phyloP scores from a whole-genome alignment of 345 rosid genomes.

The Eutrema yunnanense region DNA sequence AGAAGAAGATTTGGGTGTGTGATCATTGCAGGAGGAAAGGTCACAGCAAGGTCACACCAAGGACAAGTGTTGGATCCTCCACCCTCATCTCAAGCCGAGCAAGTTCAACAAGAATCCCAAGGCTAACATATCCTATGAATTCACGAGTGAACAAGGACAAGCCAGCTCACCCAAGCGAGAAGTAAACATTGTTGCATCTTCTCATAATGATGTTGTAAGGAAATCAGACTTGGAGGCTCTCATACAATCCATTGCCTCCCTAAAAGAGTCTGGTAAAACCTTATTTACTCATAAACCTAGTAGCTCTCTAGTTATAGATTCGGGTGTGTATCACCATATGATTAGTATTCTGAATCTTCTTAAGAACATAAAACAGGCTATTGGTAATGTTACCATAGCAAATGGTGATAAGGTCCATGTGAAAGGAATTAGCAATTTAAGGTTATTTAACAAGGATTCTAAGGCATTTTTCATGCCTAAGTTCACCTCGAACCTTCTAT shows the following conservation, averaged over 20 bases:
- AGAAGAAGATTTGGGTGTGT: too few relatives aligned
- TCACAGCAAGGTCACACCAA: too few relatives aligned
- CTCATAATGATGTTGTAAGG: background rate
- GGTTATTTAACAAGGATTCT: background rate
- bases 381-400: background rate
- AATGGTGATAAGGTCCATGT: background rate
- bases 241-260: background rate
- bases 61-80: too few relatives aligned
- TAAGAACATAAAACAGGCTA: background rate
- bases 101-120: too few relatives aligned
- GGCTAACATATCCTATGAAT: too few relatives aligned
- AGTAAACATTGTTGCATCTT: too few relatives aligned
- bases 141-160: too few relatives aligned
- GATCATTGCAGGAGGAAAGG: too few relatives aligned
- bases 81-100: too few relatives aligned
- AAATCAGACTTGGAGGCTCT: background rate
- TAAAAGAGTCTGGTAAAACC: background rate
- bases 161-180: too few relatives aligned
- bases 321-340: background rate
- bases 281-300: background rate
- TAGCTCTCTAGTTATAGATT: background rate
- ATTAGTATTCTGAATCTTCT: background rate
- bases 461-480: background rate
- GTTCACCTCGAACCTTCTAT: background rate
- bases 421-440: background rate